Percentiles rank a stretch among this genome's conserved stretches.
These are phyloP conservation scores for Gentiana straminea DNA, from an alignment of 257 asterid species.

Conservation along the genomic window DNA sequence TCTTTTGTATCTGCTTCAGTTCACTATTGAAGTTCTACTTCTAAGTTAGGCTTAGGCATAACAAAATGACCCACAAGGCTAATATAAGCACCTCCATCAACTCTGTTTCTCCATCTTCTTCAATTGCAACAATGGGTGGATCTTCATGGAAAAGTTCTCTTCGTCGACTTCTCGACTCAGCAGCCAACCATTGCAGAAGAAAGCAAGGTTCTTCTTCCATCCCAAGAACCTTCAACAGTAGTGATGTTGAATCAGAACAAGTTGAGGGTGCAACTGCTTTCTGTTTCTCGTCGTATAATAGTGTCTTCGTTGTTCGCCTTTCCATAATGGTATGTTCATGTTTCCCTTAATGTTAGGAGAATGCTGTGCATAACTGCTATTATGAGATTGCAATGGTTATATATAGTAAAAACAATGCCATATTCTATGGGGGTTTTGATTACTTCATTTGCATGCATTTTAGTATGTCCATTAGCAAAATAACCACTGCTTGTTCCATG, in stretches of 20 bases:
- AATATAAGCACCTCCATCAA: slow-evolving; percentile 9
- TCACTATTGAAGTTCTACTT: slow-evolving; percentile 5
- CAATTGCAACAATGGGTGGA: slow-evolving; percentile 17
- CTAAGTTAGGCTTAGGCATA: background rate
- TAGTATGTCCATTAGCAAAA: too few relatives aligned
- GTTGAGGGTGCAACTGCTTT: slow-evolving; percentile 42
- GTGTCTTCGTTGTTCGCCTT: slow-evolving; percentile 86
- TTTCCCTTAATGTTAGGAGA: background rate
- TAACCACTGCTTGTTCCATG: too few relatives aligned
- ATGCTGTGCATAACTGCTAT: too few relatives aligned
- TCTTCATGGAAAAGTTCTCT: slow-evolving; percentile 13
- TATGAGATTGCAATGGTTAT: too few relatives aligned
- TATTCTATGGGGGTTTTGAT: too few relatives aligned
- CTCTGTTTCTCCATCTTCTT: slow-evolving; percentile 20
- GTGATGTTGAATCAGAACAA: slow-evolving; percentile 57
- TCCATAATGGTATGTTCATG: slow-evolving; percentile 67
- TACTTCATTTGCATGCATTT: too few relatives aligned
- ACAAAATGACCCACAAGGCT: slow-evolving; percentile 6
- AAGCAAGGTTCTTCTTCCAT: slow-evolving; percentile 17
- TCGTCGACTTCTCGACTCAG: slow-evolving; percentile 19
- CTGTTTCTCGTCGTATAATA: slow-evolving; percentile 63
- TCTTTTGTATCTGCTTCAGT: slow-evolving; percentile 2
- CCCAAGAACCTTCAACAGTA: slow-evolving; percentile 25
- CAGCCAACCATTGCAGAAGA: slow-evolving; percentile 18
- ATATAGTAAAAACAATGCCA: too few relatives aligned